Base-by-base conservation (phyloP, 805 yeast genomes). In the Candida boleticola region DNA sequence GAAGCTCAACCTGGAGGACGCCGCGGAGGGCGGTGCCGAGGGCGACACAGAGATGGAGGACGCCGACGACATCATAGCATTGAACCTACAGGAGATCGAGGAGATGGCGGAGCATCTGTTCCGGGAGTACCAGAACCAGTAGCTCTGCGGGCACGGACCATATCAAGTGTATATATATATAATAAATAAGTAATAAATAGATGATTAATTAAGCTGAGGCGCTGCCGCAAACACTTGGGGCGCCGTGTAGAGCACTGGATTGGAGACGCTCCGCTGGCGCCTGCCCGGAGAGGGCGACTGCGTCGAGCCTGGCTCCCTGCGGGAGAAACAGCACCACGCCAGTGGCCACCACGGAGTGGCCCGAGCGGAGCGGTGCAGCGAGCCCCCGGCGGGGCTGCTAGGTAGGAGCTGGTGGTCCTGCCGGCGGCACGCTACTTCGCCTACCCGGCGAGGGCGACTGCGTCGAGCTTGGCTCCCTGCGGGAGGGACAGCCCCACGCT, bases 31-130 rank as follows among this genome's bases (percentile, higher is more conserved):
- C n/a, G 49, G 39, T 4, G 13, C 5, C 4, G 41, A 41, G 13
- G 36, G 26, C 22, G 17, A 29, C 17, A 29, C 14, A 6, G 27
- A 25, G 7, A 17, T 13, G 6, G 31, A 29, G 6, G 50, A 49
- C 2, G 55, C 51, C 11, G 63, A 56, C 22, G 73, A 69, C 19
- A 58, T 77, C 42, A 60, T 68, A 19, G 74, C 68, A 6, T 53
- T 82, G 41, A 76, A 70, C 29, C 56, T 83, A 27, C 58, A 49
- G 7, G 89, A 83, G 46, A 74, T 83, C 43, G 88, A 83, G 54
- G 57, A 62, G 13, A 61, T 81, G 52, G 82, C 85, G 0, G 83
- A 80, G 46, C 67, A 53, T 19, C 55, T 59, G 58, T 61, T 43
- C 37, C 31, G 30, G n/a, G 44, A 44, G 26, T 49, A 47, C 35